These are phyloP conservation scores for Aspergillus cejpii DNA, from an alignment of 2,329 filamentous ascomycete species.

Conservation along the genomic window DNA sequence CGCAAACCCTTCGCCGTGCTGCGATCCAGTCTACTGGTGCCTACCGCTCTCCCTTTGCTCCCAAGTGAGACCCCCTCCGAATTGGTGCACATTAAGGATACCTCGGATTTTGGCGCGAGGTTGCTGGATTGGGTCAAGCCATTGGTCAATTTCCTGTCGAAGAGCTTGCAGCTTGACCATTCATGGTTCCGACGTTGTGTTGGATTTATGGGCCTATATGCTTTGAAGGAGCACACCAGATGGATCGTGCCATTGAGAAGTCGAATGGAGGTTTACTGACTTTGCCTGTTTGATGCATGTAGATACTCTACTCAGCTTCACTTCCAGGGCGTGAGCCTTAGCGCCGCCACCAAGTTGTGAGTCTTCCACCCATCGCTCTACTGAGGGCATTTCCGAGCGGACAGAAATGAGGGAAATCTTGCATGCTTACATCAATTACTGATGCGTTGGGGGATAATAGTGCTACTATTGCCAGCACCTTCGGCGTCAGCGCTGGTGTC, in stretches of 20 bases:
- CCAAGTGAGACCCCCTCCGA: slow-evolving; percentile 44
- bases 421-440: slow-evolving; percentile 3
- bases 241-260: not conserved
- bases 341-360: slow-evolving; percentile 42
- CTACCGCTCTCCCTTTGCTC: slow-evolving; percentile 53
- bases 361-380: slow-evolving; percentile 20
- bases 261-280: slow-evolving; percentile 16
- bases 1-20: slow-evolving; percentile 32
- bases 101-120: not conserved
- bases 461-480: slow-evolving; percentile 46
- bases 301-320: slow-evolving; percentile 48
- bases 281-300: slow-evolving; percentile 4
- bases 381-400: not conserved
- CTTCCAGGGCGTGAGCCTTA: slow-evolving; percentile 46
- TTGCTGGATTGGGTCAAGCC: not conserved
- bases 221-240: not conserved
- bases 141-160: not conserved
- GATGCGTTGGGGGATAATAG: slow-evolving; percentile 24
- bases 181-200: not conserved
- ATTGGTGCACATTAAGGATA: not conserved
- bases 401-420: not conserved
- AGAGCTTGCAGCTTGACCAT: not conserved
- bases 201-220: not conserved
- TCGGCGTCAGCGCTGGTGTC: slow-evolving; percentile 53
- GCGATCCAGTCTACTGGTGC: slow-evolving; percentile 35